Conservation (phyloP, 495 filamentous ascomycete genomes). For the Margaritispora aquatica region DNA sequence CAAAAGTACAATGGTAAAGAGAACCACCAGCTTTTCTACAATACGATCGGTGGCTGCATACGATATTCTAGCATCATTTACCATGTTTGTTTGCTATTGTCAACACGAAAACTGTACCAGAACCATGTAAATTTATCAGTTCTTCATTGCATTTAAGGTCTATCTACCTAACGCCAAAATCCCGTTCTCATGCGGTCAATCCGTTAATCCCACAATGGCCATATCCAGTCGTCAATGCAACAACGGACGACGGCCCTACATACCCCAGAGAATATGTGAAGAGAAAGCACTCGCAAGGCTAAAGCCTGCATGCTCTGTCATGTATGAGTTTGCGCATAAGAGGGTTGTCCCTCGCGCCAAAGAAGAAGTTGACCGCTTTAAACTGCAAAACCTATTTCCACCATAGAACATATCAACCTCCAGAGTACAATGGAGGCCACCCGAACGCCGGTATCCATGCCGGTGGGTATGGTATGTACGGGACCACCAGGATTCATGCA, state of each 20-base stretch:
- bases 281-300: neutral
- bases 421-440: slow-evolving; percentile 9
- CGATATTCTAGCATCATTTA: too few species aligned
- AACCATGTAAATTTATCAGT: neutral
- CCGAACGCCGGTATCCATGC: slow-evolving; percentile 20
- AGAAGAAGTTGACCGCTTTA: neutral
- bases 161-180: neutral
- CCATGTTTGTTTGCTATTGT: too few species aligned
- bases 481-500: slow-evolving; percentile 15
- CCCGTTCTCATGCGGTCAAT: neutral
- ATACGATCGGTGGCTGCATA: too few species aligned
- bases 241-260: neutral
- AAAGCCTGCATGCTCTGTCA: neutral
- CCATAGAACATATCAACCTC: neutral
- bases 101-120: too few species aligned
- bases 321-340: neutral
- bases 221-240: neutral
- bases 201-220: neutral
- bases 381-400: slow-evolving; percentile 1
- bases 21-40: too few species aligned
- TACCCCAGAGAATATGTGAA: neutral
- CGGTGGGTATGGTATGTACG: slow-evolving; percentile 10
- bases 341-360: neutral
- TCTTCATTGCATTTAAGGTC: neutral
- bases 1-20: too few species aligned